Conservation (phyloP, 164 flowering plant species). For the Paratinospora sagittata region DNA sequence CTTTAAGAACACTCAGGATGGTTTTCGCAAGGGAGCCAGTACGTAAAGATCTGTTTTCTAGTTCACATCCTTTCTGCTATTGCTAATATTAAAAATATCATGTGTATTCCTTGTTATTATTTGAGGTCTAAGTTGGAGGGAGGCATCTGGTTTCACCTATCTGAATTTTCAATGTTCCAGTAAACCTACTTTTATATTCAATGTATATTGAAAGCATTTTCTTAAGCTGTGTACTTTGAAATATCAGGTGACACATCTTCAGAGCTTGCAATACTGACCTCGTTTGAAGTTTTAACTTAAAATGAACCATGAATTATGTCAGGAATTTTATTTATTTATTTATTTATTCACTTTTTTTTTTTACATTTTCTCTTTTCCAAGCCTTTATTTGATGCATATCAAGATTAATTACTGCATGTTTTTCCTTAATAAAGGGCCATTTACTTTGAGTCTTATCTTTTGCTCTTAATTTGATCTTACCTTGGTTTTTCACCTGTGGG, state of each 20-base stretch:
- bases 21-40: constrained; percentile 43
- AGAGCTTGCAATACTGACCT: not conserved
- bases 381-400: no score
- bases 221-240: not conserved
- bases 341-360: no score
- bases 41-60: constrained; percentile 14
- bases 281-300: not conserved
- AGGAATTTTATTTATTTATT: no score
- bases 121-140: not conserved
- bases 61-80: not conserved
- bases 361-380: no score
- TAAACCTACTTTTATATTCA: not conserved
- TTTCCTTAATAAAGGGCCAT: no score
- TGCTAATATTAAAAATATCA: not conserved
- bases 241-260: not conserved
- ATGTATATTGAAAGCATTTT: not conserved
- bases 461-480: no score
- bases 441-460: no score
- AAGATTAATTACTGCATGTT: no score
- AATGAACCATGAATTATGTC: not conserved
- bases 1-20: constrained; percentile 26
- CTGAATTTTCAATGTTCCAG: not conserved
- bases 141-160: not conserved
- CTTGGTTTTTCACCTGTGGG: no score
- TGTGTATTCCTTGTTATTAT: not conserved